phyloP scores from a whole-genome alignment of 352 stramenopile species.

The Phytophthora cactorum region DNA sequence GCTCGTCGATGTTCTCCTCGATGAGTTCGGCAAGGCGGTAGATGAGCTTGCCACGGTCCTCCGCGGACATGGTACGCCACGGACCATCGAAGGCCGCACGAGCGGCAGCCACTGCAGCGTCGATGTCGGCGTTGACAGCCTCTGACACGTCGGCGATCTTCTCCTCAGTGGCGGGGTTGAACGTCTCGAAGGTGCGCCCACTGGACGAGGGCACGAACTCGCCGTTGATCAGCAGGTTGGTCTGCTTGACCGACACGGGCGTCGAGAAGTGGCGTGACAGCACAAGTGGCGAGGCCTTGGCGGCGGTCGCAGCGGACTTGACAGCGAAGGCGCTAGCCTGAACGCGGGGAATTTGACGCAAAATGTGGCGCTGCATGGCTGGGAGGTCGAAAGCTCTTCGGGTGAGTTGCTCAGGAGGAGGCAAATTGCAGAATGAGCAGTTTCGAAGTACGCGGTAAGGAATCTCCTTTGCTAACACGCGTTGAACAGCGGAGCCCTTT shows the following conservation, averaged over 20 bases:
- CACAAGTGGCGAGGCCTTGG: constrained; percentile 27
- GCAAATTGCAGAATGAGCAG: too few relatives aligned
- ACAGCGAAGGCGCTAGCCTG: constrained; percentile 17
- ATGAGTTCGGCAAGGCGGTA: constrained; percentile 55
- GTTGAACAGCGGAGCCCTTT: too few relatives aligned
- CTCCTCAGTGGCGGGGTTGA: constrained; percentile 80
- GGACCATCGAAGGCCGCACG: constrained; percentile 61
- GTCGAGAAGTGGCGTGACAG: constrained; percentile 42
- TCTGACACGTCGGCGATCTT: constrained; percentile 73
- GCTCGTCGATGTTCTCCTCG: constrained; percentile 62
- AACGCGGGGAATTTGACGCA: constrained; percentile 39
- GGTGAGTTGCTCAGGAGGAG: too few relatives aligned
- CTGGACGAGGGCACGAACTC: constrained; percentile 73
- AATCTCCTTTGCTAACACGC: too few relatives aligned
- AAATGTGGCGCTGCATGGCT: constrained; percentile 56
- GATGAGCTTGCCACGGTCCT: constrained; percentile 46
- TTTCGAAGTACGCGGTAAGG: too few relatives aligned
- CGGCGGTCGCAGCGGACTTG: constrained; percentile 6
- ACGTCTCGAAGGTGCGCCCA: constrained; percentile 71
- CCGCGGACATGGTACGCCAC: constrained; percentile 57
- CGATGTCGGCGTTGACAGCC: constrained; percentile 60
- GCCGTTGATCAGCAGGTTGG: constrained; percentile 85
- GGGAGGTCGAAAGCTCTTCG: too few relatives aligned
- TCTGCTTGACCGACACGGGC: constrained; percentile 54
- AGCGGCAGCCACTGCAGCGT: constrained; percentile 64